Evolutionary conservation across 2,329 filamentous ascomycete genomes (phyloP).

Genomic region (Fusarium nygamai): DNA sequence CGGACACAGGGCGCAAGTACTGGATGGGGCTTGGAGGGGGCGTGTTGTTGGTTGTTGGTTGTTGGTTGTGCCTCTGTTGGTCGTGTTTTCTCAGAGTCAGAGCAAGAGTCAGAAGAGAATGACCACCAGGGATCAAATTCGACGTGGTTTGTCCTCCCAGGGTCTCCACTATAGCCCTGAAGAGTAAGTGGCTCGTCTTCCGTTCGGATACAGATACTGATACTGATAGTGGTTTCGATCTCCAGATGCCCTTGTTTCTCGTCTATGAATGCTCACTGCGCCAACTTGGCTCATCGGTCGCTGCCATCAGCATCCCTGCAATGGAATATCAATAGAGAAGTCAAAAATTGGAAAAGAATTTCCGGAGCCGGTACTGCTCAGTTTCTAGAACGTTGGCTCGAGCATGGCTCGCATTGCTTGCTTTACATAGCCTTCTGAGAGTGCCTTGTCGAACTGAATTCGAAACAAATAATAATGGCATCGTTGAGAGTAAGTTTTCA

Average conservation of each 20-base stretch:
- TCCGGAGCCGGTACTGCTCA: not conserved
- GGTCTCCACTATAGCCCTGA: not conserved
- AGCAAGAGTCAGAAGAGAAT: not conserved
- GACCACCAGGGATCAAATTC: slow-evolving; percentile 1
- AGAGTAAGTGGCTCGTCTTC: slow-evolving; percentile 5
- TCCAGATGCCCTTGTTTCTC: not conserved
- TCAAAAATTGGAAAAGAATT: not conserved
- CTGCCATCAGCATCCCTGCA: not conserved
- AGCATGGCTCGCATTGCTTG: not conserved
- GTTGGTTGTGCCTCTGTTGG: slow-evolving; percentile 11
- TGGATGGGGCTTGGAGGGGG: slow-evolving; percentile 5
- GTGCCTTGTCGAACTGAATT: slow-evolving; percentile 17
- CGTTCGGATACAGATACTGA: not conserved
- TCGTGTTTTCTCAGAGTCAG: not conserved
- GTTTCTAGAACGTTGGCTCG: not conserved
- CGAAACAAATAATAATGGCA: not conserved
- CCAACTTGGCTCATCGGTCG: not conserved
- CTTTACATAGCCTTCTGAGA: slow-evolving; percentile 11
- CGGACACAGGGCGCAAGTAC: not conserved
- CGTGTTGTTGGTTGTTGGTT: not conserved
- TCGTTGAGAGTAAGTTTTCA: not conserved
- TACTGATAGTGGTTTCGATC: not conserved
- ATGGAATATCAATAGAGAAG: not conserved
- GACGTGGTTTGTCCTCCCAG: not conserved
- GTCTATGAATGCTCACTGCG: not conserved